Conservation (phyloP, 2,329 filamentous ascomycete genomes). For the Cladosporium sp. region DNA sequence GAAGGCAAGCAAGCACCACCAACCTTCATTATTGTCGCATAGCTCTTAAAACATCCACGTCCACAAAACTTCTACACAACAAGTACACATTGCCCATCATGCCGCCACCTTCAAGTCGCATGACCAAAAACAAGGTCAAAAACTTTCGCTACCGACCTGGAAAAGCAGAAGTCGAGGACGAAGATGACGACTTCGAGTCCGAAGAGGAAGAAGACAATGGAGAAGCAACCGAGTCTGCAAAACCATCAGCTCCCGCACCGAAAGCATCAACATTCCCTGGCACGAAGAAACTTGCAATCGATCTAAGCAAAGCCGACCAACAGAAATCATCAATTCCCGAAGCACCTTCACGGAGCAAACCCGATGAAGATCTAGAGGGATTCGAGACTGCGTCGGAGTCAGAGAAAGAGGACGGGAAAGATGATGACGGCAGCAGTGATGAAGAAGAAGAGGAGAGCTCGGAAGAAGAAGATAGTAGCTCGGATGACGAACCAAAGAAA, state of each 20-base stretch:
- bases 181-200: constrained; percentile 36
- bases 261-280: constrained; percentile 46
- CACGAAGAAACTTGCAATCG: constrained; percentile 37
- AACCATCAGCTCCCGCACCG: constrained; percentile 28
- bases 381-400: constrained; percentile 54
- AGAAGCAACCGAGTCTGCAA: constrained; percentile 33
- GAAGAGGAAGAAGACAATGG: constrained; percentile 50
- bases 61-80: neutral
- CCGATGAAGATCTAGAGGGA: constrained; percentile 41
- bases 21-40: too few relatives aligned
- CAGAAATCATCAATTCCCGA: constrained; percentile 20
- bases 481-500: constrained; percentile 55
- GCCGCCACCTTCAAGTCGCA: constrained; percentile 66
- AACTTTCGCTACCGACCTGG: constrained; percentile 81
- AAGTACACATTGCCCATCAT: constrained; percentile 32
- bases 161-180: constrained; percentile 59
- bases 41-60: neutral
- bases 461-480: constrained; percentile 55
- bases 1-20: too few relatives aligned
- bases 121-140: constrained; percentile 85
- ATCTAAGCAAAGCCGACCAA: constrained; percentile 39
- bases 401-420: constrained; percentile 35
- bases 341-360: constrained; percentile 27
- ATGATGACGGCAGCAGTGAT: constrained; percentile 31
- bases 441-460: constrained; percentile 39